These are phyloP conservation scores for Exophiala oligosperma DNA, from an alignment of 2,329 filamentous ascomycete genomes.

Conservation along the genomic window DNA sequence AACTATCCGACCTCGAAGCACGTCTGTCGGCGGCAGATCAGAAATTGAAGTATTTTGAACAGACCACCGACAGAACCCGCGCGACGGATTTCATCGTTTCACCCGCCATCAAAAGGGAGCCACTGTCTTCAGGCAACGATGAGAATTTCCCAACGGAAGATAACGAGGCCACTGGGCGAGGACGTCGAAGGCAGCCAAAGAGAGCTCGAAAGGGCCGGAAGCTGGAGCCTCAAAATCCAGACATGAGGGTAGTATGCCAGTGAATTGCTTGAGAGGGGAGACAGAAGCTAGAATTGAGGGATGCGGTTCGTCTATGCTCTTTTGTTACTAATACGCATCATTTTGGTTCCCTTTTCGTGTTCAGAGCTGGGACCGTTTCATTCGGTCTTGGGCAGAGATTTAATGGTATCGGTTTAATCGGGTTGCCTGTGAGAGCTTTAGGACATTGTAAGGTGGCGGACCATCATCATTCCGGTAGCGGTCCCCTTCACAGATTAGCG, in stretches of 20 bases:
- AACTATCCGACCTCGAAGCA: conserved; percentile 4
- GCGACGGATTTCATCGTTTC: background rate
- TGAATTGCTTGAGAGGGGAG: background rate
- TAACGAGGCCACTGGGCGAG: background rate
- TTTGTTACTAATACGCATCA: background rate
- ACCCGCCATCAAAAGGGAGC: background rate
- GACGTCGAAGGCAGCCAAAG: background rate
- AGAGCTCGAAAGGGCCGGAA: conserved; percentile 1
- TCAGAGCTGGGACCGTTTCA: background rate
- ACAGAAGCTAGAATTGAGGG: background rate
- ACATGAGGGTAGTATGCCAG: background rate
- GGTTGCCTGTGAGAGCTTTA: background rate
- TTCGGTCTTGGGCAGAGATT: background rate
- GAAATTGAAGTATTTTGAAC: conserved; percentile 2
- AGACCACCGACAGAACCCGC: background rate
- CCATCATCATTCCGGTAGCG: background rate
- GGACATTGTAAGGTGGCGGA: background rate
- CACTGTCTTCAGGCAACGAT: background rate
- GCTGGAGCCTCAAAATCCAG: background rate
- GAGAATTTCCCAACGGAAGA: background rate
- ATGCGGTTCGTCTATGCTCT: background rate
- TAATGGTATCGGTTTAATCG: background rate
- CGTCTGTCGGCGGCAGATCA: background rate
- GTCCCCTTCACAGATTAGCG: background rate
- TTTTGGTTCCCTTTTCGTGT: background rate